phyloP scores from a whole-genome alignment of 129 eudicot species.

The Pseudognaphalium luteoalbum region DNA sequence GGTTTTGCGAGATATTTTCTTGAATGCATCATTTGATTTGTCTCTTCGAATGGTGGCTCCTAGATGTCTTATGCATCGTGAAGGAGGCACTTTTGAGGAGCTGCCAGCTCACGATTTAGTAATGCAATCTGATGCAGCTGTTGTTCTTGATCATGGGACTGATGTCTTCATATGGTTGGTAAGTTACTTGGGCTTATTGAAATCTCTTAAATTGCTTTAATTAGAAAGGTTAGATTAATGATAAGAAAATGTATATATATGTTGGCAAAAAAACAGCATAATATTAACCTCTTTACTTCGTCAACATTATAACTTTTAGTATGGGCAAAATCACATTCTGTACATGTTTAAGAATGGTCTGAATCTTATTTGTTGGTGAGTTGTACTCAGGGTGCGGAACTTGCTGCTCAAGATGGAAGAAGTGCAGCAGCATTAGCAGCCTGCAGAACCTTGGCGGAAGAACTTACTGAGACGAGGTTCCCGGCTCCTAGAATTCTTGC shows the following conservation, averaged over 20 bases:
- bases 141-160: slow-evolving; percentile 99
- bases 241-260: too few relatives aligned
- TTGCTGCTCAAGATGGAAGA: slow-evolving; percentile 83
- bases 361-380: slow-evolving; percentile 19
- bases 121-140: slow-evolving; percentile 98
- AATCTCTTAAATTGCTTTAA: neutral
- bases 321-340: neutral
- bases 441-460: slow-evolving; percentile 96
- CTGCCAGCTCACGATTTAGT: slow-evolving; percentile 94
- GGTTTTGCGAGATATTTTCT: slow-evolving; percentile 77
- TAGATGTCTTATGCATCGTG: slow-evolving; percentile 93
- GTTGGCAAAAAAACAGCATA: too few relatives aligned
- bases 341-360: neutral
- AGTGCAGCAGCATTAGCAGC: slow-evolving; percentile 99
- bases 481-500: slow-evolving; percentile 99
- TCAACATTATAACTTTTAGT: neutral
- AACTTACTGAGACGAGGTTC: slow-evolving; percentile 84
- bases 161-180: slow-evolving; percentile 99
- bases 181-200: slow-evolving; percentile 32
- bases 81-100: slow-evolving; percentile 98
- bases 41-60: slow-evolving; percentile 96
- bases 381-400: slow-evolving; percentile 80
- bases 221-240: neutral
- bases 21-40: slow-evolving; percentile 88
- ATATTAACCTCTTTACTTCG: too few relatives aligned